Evolutionary conservation across 441 rosid genomes (phyloP).

Genomic region (Pelargonium australe): DNA sequence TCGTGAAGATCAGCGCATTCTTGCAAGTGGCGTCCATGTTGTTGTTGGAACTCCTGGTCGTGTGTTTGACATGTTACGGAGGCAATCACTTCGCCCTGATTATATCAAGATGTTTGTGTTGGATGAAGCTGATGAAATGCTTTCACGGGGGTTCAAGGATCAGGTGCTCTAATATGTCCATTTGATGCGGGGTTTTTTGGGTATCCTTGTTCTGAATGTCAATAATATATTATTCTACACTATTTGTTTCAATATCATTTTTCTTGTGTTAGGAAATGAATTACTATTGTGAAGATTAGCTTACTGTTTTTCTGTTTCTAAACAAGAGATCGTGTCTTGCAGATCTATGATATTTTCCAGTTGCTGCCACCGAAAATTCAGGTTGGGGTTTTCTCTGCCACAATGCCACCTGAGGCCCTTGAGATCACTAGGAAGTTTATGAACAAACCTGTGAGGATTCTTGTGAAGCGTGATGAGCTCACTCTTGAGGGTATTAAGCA

Average conservation of each 20-base stretch:
- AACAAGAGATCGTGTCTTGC: conserved; percentile 10
- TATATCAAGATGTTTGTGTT: conserved; percentile 66
- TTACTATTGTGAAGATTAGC: background rate
- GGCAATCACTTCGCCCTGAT: conserved; percentile 70
- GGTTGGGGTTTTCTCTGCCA: conserved; percentile 74
- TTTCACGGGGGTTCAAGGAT: conserved; percentile 76
- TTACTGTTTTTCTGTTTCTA: background rate
- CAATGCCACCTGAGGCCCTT: conserved; percentile 81
- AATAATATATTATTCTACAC: background rate
- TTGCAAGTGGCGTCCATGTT: conserved; percentile 70
- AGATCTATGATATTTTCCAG: conserved; percentile 84
- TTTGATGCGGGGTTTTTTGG: background rate
- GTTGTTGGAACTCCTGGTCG: conserved; percentile 89
- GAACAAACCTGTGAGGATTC: conserved; percentile 75
- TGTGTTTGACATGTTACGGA: conserved; percentile 74
- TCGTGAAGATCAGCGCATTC: conserved; percentile 70
- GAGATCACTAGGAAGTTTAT: conserved; percentile 86
- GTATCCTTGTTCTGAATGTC: background rate
- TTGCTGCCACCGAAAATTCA: conserved; percentile 63
- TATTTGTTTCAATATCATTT: background rate
- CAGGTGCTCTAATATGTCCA: conserved; percentile 37
- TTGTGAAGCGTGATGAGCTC: conserved; percentile 79
- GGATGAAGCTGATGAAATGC: conserved; percentile 87
- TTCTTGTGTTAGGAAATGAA: background rate
- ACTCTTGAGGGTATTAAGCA: conserved; percentile 59